Conservation (phyloP, 2,329 filamentous ascomycete genomes). For the Botrytis fabae region DNA sequence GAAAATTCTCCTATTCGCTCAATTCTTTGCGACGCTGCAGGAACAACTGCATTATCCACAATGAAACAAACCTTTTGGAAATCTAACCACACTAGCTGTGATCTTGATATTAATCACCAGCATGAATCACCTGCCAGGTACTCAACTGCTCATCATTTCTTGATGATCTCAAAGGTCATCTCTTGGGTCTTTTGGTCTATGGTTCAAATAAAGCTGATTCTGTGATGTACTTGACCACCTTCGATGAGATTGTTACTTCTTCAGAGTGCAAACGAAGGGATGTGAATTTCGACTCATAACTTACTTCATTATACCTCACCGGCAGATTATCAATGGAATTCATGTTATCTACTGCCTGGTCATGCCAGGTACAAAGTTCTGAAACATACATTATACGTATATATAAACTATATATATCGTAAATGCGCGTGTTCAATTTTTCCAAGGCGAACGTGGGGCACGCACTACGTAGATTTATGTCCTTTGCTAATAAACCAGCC, state of each 20-base stretch:
- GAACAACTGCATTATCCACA: neutral
- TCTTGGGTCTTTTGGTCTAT: neutral
- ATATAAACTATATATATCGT: neutral
- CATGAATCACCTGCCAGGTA: slow-evolving; percentile 1
- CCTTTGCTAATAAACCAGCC: neutral
- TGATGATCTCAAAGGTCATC: neutral
- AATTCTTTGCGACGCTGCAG: neutral
- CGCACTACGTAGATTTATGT: neutral
- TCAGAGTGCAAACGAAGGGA: neutral
- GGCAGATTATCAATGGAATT: neutral
- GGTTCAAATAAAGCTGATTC: neutral
- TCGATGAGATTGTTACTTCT: neutral
- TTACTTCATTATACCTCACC: neutral
- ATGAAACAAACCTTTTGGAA: neutral
- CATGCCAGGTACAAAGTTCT: neutral
- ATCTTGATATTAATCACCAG: neutral
- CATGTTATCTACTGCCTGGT: neutral
- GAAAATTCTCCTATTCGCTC: neutral
- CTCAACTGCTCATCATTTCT: neutral
- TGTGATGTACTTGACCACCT: neutral
- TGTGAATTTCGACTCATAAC: neutral
- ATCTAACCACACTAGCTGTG: neutral
- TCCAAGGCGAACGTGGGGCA: neutral
- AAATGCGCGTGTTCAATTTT: neutral
- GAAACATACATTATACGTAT: slow-evolving; percentile 2